Conservation (phyloP, 495 filamentous ascomycete species). For the Diplogelasinospora grovesii region DNA sequence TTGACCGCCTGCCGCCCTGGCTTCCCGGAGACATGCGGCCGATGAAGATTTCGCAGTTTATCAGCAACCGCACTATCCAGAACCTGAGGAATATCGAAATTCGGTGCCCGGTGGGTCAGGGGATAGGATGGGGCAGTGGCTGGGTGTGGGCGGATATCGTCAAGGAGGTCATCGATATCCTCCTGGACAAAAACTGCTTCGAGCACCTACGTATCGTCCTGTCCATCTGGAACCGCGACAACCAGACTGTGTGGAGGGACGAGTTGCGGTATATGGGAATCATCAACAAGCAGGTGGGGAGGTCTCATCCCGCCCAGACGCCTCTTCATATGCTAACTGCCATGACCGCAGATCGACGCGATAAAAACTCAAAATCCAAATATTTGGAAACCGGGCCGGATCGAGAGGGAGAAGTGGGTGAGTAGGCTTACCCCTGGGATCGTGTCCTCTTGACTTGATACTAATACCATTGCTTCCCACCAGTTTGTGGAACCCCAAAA, state of each 20-base stretch:
- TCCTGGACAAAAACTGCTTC: slow-evolving; percentile 21
- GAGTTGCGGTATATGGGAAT: background rate
- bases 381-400: background rate
- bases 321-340: background rate
- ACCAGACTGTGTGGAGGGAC: background rate
- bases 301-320: too few species aligned
- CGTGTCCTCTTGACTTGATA: background rate
- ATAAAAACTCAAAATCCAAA: background rate
- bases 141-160: slow-evolving; percentile 22
- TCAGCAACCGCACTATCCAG: slow-evolving; percentile 24
- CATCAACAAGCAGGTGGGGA: background rate
- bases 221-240: slow-evolving; percentile 10
- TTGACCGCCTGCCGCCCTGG: slow-evolving; percentile 34
- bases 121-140: slow-evolving; percentile 19
- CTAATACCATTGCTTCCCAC: background rate
- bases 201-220: slow-evolving; percentile 24
- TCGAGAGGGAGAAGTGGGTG: slow-evolving; percentile 1
- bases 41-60: slow-evolving; percentile 22
- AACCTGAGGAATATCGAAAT: slow-evolving; percentile 25
- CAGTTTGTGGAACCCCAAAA: background rate
- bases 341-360: background rate
- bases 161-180: slow-evolving; percentile 17
- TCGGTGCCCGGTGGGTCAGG: slow-evolving; percentile 25
- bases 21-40: slow-evolving; percentile 20
- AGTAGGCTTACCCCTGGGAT: background rate